Evolutionary conservation across 495 filamentous ascomycete genomes (phyloP), one percentile per base, ranked within the genome.

Genomic region (Amphirosellinia nigrospora): DNA sequence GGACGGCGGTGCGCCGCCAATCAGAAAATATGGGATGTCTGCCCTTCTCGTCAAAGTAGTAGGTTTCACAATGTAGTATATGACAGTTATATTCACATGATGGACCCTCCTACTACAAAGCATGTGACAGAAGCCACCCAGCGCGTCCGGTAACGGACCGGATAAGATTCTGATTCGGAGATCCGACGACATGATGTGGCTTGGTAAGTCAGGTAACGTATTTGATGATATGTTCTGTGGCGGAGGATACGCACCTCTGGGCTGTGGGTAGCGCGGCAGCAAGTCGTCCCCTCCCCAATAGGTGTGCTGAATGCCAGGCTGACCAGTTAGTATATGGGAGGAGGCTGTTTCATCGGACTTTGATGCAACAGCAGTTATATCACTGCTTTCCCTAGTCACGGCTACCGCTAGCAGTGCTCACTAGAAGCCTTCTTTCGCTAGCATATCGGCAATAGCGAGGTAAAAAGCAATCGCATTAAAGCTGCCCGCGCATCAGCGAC

Each of bases 401-500:
- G 10, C 46, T 16, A 15, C 3, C 36, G 3, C 53, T n/a, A 15
- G 9, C 3, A 6, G 43, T 38, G 19, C 16, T 45, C 41, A 38
- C 56, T 79, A 93, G 41, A 92, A 76, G 5, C 87, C 90, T 71
- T 93, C 90, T 66, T 90, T 90, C 1, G 92, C 90, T 19, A 94
- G 84, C 91, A 93, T 94, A 76, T 94, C 92, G 79, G 90, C 90
- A 78, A 98, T 96, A 73, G 91, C 92, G 36, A 97, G 88, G 76
- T 98, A 98, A 74, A 98, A 97, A 0, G 95, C 94, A 72, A 98
- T 90, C 4, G 94, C 95, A 75, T 98, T 98, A 82, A 98, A 97
- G 38, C 92, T 96, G 70, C n/a, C 4, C 64, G 11, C 45, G 13
- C 21, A 46, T 77, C 64, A 77, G 65, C 62, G 26, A 34, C 5